phyloP scores from a whole-genome alignment of 805 yeast species.

The Saccharomycopsis capsularis region DNA sequence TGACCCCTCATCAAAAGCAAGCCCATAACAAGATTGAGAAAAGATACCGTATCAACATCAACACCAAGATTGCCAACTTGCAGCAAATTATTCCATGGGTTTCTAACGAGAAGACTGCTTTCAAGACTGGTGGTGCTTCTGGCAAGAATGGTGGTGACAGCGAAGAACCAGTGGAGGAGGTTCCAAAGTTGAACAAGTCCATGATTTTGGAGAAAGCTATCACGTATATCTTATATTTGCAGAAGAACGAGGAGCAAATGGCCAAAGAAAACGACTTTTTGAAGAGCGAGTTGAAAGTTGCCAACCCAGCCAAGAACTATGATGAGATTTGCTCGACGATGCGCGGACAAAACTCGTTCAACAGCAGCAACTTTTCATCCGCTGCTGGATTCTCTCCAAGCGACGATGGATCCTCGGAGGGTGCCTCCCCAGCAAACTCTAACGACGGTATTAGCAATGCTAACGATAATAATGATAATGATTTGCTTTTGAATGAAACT shows the following conservation, averaged over 20 bases:
- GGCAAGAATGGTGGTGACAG: conserved; percentile 33
- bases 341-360: neutral
- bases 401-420: too few species aligned
- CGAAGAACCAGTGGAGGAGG: conserved; percentile 18
- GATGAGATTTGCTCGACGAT: neutral
- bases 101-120: conserved; percentile 54
- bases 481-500: neutral
- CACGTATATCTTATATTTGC: conserved; percentile 48
- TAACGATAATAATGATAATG: neutral
- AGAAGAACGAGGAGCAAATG: conserved; percentile 39
- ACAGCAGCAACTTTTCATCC: neutral
- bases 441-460: too few species aligned
- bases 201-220: conserved; percentile 65
- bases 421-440: too few species aligned
- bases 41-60: conserved; percentile 63
- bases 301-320: conserved; percentile 1
- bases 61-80: conserved; percentile 61
- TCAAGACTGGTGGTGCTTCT: conserved; percentile 36
- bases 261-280: conserved; percentile 28
- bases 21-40: conserved; percentile 72
- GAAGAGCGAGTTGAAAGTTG: conserved; percentile 23
- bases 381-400: neutral
- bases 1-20: conserved; percentile 54
- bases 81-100: conserved; percentile 66
- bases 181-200: conserved; percentile 52